Percentiles rank a stretch among this genome's conserved stretches.
phyloP scores from a whole-genome alignment of 495 filamentous ascomycete genomes.

The Podospora didyma region DNA sequence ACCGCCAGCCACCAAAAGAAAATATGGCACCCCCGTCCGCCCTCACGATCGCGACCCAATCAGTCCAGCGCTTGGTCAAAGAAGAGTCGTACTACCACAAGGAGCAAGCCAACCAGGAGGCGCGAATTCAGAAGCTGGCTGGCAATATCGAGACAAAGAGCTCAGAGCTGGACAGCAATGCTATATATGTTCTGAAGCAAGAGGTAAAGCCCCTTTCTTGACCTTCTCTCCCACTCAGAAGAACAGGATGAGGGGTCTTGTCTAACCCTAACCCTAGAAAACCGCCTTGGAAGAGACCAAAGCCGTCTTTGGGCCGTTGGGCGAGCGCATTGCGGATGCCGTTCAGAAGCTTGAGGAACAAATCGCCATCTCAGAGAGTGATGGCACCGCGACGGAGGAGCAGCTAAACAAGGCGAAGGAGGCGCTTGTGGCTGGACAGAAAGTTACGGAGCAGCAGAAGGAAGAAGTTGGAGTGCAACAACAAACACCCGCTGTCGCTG shows the following conservation, averaged over 20 bases:
- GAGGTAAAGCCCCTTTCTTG: slow-evolving; percentile 56
- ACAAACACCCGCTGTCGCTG: not conserved
- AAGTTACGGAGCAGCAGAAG: slow-evolving; percentile 23
- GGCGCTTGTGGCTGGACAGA: slow-evolving; percentile 37
- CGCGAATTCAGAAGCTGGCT: slow-evolving; percentile 64
- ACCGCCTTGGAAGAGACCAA: slow-evolving; percentile 77
- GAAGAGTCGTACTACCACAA: slow-evolving; percentile 87
- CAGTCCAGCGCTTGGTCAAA: slow-evolving; percentile 76
- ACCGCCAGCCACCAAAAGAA: not conserved
- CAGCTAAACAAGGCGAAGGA: slow-evolving; percentile 60
- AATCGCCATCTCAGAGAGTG: slow-evolving; percentile 50
- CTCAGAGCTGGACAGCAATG: slow-evolving; percentile 58
- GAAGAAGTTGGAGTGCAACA: not conserved
- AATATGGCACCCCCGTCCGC: slow-evolving; percentile 29
- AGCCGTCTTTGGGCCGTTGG: slow-evolving; percentile 67
- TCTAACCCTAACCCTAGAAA: slow-evolving; percentile 51
- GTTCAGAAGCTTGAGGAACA: slow-evolving; percentile 63
- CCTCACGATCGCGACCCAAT: slow-evolving; percentile 28
- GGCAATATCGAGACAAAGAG: slow-evolving; percentile 40
- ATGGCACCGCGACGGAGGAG: slow-evolving; percentile 53
- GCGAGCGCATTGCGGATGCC: slow-evolving; percentile 60
- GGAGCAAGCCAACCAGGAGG: slow-evolving; percentile 69
- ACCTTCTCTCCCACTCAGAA: not conserved
- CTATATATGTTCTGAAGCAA: slow-evolving; percentile 70
- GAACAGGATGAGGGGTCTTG: not conserved